Evolutionary conservation across 192 early-diverging fungal species (phyloP).

Genomic region (Neocallimastix lanati): DNA sequence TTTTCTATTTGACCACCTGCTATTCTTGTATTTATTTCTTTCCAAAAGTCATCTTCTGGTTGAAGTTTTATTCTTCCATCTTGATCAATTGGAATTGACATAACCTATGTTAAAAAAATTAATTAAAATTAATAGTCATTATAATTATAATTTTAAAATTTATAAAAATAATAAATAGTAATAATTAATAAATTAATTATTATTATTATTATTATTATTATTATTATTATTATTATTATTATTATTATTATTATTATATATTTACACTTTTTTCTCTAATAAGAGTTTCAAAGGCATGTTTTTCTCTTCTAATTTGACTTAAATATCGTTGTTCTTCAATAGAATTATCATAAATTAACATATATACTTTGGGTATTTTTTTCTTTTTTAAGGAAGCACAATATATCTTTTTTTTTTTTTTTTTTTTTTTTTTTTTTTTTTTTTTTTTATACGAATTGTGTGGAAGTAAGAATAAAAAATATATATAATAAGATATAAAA

Average conservation of each 20-base stretch:
- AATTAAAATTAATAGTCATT: too few species aligned
- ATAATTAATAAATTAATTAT: too few species aligned
- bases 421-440: too few species aligned
- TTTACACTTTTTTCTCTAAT: constrained; percentile 70
- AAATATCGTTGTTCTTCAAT: constrained; percentile 88
- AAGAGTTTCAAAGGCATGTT: constrained; percentile 80
- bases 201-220: too few species aligned
- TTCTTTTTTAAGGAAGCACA: constrained; percentile 5
- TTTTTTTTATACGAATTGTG: too few species aligned
- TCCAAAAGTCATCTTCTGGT: constrained; percentile 26
- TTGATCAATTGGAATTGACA: constrained; percentile 60
- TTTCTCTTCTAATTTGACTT: constrained; percentile 64
- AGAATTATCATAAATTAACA: constrained; percentile 84
- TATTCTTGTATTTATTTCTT: constrained; percentile 30
- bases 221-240: too few species aligned
- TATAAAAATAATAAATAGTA: too few species aligned
- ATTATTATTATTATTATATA: too few species aligned
- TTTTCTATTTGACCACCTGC: constrained; percentile 27
- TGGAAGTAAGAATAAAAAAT: too few species aligned
- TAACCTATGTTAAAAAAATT: too few species aligned
- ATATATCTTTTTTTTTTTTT: constrained; percentile 42
- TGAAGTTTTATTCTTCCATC: constrained; percentile 20
- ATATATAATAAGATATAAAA: too few species aligned
- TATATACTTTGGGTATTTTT: constrained; percentile 52
- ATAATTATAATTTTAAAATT: too few species aligned